A percentile compares a stretch with the other conserved stretches of the same genome.
Conservation (phyloP, 805 yeast genomes). For the Vanderwaltozyma yarrowii region DNA sequence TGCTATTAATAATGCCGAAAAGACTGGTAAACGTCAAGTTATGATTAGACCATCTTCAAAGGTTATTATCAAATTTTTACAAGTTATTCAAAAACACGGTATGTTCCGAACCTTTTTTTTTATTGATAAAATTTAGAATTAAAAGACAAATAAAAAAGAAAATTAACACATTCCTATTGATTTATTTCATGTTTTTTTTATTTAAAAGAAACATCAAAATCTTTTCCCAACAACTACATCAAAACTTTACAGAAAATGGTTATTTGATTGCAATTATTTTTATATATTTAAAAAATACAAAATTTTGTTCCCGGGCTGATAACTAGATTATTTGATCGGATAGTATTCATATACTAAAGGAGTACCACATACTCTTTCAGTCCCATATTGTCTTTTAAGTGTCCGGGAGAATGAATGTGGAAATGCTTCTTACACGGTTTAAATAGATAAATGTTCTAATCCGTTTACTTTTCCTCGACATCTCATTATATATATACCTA, state of each 20-base stretch:
- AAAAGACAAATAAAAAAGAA: not conserved
- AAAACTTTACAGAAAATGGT: too few species aligned
- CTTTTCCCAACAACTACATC: too few species aligned
- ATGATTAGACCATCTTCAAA: constrained; percentile 96
- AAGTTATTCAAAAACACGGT: constrained; percentile 97
- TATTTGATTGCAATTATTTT: too few species aligned
- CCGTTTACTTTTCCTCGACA: constrained; percentile 69
- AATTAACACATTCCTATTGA: too few species aligned
- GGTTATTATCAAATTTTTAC: constrained; percentile 91
- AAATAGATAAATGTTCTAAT: constrained; percentile 23
- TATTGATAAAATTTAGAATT: not conserved
- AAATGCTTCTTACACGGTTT: constrained; percentile 59
- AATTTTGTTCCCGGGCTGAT: constrained; percentile 82
- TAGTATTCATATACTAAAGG: constrained; percentile 13
- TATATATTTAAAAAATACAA: too few species aligned
- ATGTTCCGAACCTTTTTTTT: constrained; percentile 13
- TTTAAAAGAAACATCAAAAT: too few species aligned
- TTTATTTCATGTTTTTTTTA: too few species aligned
- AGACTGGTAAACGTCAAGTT: constrained; percentile 98
- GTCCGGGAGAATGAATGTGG: constrained; percentile 73
- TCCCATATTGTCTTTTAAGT: constrained; percentile 97
- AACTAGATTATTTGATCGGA: constrained; percentile 95
- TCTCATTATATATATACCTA: constrained; percentile 4
- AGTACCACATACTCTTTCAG: constrained; percentile 30
- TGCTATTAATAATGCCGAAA: constrained; percentile 97